A percentile compares a stretch with the other conserved stretches of the same genome.
Conservation (phyloP, 495 filamentous ascomycete genomes). For the Talaromyces thailandensis region DNA sequence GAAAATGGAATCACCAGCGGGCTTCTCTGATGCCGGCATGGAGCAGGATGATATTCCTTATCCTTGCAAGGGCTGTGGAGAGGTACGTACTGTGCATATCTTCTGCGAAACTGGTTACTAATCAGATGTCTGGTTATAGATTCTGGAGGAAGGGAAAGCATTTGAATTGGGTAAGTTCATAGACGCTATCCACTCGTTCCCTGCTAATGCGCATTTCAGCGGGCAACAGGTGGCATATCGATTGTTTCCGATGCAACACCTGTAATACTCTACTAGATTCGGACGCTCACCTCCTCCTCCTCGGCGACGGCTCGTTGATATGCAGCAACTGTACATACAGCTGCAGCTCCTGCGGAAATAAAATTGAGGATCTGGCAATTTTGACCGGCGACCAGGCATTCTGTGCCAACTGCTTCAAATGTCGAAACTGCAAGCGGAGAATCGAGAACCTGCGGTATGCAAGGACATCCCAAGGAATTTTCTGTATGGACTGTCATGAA, state of each 20-base stretch:
- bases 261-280: conserved; percentile 94
- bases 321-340: conserved; percentile 99
- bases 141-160: conserved; percentile 95
- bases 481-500: conserved; percentile 99
- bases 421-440: conserved; percentile 95
- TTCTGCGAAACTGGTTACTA: conserved; percentile 4
- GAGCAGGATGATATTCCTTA: conserved; percentile 82
- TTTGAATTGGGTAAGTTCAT: conserved; percentile 83
- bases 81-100: conserved; percentile 49
- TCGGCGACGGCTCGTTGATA: conserved; percentile 95
- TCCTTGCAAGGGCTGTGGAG: conserved; percentile 96
- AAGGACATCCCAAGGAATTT: conserved; percentile 94
- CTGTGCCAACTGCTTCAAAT: conserved; percentile 94
- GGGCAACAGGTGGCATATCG: conserved; percentile 98
- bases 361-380: conserved; percentile 98
- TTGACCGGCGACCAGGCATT: conserved; percentile 98
- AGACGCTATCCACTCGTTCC: conserved; percentile 4
- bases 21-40: conserved; percentile 71
- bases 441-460: conserved; percentile 99
- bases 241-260: conserved; percentile 98
- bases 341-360: conserved; percentile 93
- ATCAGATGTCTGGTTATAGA: conserved; percentile 44
- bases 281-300: conserved; percentile 92
- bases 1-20: conserved; percentile 34
- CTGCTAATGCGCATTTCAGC: conserved; percentile 42